These are phyloP conservation scores for Thielaviopsis punctulata DNA, from an alignment of 2,329 filamentous ascomycete species.

Conservation along the genomic window DNA sequence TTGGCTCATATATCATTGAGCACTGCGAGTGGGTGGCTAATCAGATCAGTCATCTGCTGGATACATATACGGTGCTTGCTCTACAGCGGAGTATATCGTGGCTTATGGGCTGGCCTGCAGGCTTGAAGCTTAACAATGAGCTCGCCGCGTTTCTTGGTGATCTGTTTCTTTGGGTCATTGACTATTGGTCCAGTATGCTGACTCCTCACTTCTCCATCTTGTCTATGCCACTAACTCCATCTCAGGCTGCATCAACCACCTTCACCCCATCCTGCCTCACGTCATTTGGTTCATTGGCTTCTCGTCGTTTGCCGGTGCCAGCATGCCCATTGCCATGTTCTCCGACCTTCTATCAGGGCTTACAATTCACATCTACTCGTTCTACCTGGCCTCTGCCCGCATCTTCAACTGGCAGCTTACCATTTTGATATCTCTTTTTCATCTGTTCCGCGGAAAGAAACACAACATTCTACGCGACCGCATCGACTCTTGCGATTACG, in stretches of 20 bases:
- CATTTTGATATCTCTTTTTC: slow-evolving; percentile 93
- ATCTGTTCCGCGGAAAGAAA: slow-evolving; percentile 95
- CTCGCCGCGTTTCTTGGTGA: slow-evolving; percentile 88
- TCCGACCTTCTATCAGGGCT: slow-evolving; percentile 83
- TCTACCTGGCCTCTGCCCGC: slow-evolving; percentile 88
- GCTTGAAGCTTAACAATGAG: slow-evolving; percentile 87
- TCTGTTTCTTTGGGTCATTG: slow-evolving; percentile 94
- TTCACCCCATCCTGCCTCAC: slow-evolving; percentile 66
- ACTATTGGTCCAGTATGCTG: slow-evolving; percentile 75
- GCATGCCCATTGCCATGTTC: slow-evolving; percentile 90
- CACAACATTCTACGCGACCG: slow-evolving; percentile 91
- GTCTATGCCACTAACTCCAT: background rate
- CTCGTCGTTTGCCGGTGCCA: slow-evolving; percentile 87
- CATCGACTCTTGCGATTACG: slow-evolving; percentile 97
- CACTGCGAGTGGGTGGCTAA: slow-evolving; percentile 73
- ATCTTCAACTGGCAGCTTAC: slow-evolving; percentile 99
- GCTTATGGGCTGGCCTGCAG: slow-evolving; percentile 91
- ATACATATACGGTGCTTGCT: slow-evolving; percentile 72
- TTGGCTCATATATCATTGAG: slow-evolving; percentile 94
- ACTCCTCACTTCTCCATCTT: background rate
- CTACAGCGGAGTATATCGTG: slow-evolving; percentile 79
- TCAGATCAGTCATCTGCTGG: slow-evolving; percentile 59
- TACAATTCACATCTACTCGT: slow-evolving; percentile 93
- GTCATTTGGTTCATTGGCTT: slow-evolving; percentile 88
- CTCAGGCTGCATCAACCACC: slow-evolving; percentile 54